Percentiles rank a stretch among this genome's conserved stretches.
These are phyloP conservation scores for Aspergillus sergii DNA, from an alignment of 2,329 filamentous ascomycete genomes.

Conservation along the genomic window DNA sequence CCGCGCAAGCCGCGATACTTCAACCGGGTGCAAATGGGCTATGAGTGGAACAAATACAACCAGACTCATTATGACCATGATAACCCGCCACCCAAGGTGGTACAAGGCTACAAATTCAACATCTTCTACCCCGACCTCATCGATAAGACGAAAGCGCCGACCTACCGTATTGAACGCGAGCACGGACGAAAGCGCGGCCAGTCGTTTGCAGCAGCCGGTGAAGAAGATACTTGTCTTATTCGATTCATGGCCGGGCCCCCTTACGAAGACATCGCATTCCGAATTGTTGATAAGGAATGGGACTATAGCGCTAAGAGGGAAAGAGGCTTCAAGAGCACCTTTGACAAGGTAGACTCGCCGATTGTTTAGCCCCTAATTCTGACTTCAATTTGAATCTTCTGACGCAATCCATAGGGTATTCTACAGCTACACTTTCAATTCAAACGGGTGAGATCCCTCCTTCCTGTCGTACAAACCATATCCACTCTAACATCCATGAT, in stretches of 20 bases:
- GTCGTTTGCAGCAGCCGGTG: constrained; percentile 88
- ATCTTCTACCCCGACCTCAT: constrained; percentile 98
- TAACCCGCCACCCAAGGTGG: constrained; percentile 95
- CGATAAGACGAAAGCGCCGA: constrained; percentile 91
- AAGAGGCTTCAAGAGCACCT: constrained; percentile 91
- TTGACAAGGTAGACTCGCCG: constrained; percentile 77
- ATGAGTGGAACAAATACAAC: constrained; percentile 99
- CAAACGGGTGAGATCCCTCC: constrained; percentile 74
- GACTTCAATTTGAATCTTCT: not conserved
- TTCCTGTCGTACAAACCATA: constrained; percentile 1
- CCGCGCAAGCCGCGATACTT: constrained; percentile 95
- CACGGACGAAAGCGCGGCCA: constrained; percentile 86
- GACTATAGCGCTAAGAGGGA: constrained; percentile 96
- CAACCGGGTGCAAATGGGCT: constrained; percentile 97
- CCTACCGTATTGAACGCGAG: constrained; percentile 93
- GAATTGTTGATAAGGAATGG: constrained; percentile 98
- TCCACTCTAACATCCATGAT: constrained; percentile 7
- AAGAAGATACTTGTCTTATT: constrained; percentile 96
- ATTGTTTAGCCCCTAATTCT: not conserved
- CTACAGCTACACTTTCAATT: constrained; percentile 97
- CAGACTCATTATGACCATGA: constrained; percentile 99
- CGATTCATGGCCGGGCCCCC: constrained; percentile 93
- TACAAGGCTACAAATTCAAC: constrained; percentile 99
- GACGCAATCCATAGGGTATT: constrained; percentile 66
- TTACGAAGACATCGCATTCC: constrained; percentile 95